These are phyloP conservation scores for Mycena capillaripes DNA, from an alignment of 768 basidiomycete genomes.

Conservation along the genomic window DNA sequence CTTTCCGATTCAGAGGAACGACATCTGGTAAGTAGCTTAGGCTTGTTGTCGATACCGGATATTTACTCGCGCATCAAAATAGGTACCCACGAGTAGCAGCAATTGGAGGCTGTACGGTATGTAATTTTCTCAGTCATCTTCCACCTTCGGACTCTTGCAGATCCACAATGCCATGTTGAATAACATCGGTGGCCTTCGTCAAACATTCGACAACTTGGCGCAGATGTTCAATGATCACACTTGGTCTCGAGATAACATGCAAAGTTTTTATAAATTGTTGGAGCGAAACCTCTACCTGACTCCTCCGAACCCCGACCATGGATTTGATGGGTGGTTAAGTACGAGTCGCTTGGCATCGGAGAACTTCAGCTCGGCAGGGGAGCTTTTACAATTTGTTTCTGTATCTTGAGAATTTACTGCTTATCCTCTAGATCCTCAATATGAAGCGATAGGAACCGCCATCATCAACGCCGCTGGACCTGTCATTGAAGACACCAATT, in stretches of 20 bases:
- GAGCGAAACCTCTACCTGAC: constrained; percentile 42
- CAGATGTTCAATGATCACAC: constrained; percentile 41
- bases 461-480: too few relatives aligned
- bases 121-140: not conserved
- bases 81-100: constrained; percentile 46
- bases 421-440: too few relatives aligned
- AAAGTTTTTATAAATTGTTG: constrained; percentile 42
- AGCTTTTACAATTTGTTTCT: too few relatives aligned
- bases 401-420: too few relatives aligned
- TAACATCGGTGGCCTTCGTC: constrained; percentile 41
- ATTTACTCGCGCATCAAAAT: not conserved
- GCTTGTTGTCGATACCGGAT: constrained; percentile 15
- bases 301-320: constrained; percentile 41
- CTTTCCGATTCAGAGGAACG: constrained; percentile 27
- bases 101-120: constrained; percentile 47
- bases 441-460: too few relatives aligned
- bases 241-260: constrained; percentile 48
- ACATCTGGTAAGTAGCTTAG: too few relatives aligned
- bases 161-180: constrained; percentile 48
- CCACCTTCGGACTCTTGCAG: constrained; percentile 26
- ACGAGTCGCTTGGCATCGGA: constrained; percentile 27
- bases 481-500: too few relatives aligned
- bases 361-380: not conserved
- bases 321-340: constrained; percentile 44
- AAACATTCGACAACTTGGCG: constrained; percentile 45